These are phyloP conservation scores for Euphorbia celastroides DNA, from an alignment of 441 rosid genomes.

Conservation along the genomic window DNA sequence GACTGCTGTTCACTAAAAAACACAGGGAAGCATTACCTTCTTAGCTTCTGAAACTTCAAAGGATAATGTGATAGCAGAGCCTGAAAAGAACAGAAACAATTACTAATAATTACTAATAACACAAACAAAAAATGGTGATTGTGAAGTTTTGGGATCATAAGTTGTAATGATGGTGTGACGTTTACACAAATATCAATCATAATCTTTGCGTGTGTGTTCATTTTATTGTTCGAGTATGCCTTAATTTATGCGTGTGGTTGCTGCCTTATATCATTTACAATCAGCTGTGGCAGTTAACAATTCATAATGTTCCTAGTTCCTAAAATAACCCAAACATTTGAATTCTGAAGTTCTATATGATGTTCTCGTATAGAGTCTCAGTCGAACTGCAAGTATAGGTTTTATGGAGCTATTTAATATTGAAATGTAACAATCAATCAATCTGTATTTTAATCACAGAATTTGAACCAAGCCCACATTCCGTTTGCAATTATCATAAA, in stretches of 20 bases:
- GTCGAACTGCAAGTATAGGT: too few relatives aligned
- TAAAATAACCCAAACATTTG: neutral
- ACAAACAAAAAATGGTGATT: neutral
- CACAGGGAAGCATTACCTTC: slow-evolving; percentile 37
- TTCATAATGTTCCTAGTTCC: neutral
- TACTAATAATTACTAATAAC: neutral
- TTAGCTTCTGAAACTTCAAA: slow-evolving; percentile 55
- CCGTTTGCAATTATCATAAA: neutral
- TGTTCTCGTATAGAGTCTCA: too few relatives aligned
- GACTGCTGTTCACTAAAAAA: neutral
- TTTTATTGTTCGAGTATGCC: neutral
- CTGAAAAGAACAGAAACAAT: slow-evolving; percentile 31
- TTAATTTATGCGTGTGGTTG: neutral
- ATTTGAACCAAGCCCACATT: neutral
- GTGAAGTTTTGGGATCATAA: neutral
- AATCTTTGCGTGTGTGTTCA: neutral
- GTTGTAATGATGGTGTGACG: neutral
- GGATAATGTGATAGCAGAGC: slow-evolving; percentile 63
- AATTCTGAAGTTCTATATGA: too few relatives aligned
- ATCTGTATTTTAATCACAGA: neutral
- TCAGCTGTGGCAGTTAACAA: neutral
- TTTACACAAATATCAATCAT: neutral
- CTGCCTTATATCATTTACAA: neutral
- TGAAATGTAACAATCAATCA: neutral
- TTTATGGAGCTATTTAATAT: neutral